Base-by-base conservation (phyloP, 345 rosid genomes). In the Boechera stricta region DNA sequence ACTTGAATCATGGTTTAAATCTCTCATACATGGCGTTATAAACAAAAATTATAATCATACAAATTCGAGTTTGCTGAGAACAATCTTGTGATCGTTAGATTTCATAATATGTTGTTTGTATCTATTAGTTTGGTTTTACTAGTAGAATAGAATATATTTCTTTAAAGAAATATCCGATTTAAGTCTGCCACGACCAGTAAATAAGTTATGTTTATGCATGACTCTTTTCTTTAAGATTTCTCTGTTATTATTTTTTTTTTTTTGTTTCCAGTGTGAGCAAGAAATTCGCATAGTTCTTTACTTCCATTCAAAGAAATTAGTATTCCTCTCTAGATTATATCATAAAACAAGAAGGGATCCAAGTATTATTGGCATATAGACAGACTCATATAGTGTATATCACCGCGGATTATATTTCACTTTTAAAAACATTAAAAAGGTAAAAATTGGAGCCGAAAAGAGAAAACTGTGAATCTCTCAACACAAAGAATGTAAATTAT, bases 241-340 rank as follows among this genome's bases (percentile, higher is more conserved):
- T 33, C 26, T n/a, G 18, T 36, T 9, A 36, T 59, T 10, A 5
- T 10, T 60, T 16, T 60, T 10, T 4, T 10, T 4, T 36, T 59
- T 9, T 59, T 16, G 13, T 58, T 58, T 7, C 64, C 1, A 35
- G 45, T 16, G 47, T 36, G 26, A 44, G 48, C 49, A 54, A 54
- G 64, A 32, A 56, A 44, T 36, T 41, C 55, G 39, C 15, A 28
- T 41, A 56, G 41, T 56, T 69, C 73, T 28, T 69, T 69, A 41
- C 73, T 54, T 56, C 53, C 10, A 42, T 29, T 29, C 16, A 18
- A 69, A 55, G 64, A 69, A 44, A 57, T n/a, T 56, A 18, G 58
- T 31, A 44, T 71, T 44, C 55, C 26, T 53, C 36, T 39, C 10
- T 28, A 4, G 6, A 61, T 15, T 59, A 21, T 33, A 15, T 32